Evolutionary conservation across 2,329 filamentous ascomycete genomes (phyloP).

Genomic region (Fusarium anguioides): DNA sequence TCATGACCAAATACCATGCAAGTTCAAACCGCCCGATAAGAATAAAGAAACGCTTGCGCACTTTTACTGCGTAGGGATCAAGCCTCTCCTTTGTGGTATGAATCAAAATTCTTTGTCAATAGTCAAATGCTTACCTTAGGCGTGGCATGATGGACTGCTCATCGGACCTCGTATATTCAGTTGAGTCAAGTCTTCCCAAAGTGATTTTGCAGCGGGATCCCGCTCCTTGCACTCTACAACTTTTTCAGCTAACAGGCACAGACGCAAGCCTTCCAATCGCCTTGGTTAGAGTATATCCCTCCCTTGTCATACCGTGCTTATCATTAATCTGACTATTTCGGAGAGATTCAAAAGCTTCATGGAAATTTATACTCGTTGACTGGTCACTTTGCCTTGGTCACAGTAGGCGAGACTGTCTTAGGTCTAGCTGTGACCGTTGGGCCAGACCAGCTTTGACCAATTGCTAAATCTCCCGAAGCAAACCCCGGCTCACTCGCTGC

Average conservation of each 20-base stretch:
- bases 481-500: conserved; percentile 20
- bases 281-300: background rate
- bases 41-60: conserved; percentile 28
- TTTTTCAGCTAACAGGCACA: background rate
- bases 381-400: conserved; percentile 22
- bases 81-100: conserved; percentile 8
- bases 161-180: conserved; percentile 27
- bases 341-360: conserved; percentile 21
- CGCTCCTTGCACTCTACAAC: background rate
- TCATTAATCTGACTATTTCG: conserved; percentile 10
- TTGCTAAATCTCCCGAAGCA: conserved; percentile 44
- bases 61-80: conserved; percentile 5
- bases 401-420: conserved; percentile 21
- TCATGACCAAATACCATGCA: conserved; percentile 28
- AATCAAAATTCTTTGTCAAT: background rate
- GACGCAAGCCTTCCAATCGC: background rate
- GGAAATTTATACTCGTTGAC: conserved; percentile 15
- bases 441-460: conserved; percentile 25
- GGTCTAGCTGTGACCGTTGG: conserved; percentile 34
- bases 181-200: background rate
- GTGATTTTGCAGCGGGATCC: background rate
- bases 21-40: conserved; percentile 8
- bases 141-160: conserved; percentile 33
- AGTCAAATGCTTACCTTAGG: conserved; percentile 12
- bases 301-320: conserved; percentile 1